Conservation (phyloP, 2,329 filamentous ascomycete species). For the Daldinia sp. region DNA sequence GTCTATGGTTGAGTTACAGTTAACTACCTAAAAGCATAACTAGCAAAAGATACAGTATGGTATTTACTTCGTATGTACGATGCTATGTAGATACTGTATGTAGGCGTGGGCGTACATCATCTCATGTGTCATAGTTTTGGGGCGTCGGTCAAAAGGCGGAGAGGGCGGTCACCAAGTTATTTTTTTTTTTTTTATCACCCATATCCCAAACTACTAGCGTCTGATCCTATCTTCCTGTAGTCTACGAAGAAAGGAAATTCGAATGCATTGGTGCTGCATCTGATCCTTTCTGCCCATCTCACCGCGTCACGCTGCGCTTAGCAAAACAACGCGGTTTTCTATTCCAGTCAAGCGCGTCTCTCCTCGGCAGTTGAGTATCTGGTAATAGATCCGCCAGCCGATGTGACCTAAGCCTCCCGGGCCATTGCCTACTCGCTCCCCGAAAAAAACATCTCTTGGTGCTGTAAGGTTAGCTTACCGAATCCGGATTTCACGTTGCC, state of each 20-base stretch:
- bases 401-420: slow-evolving; percentile 33
- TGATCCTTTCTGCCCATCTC: slow-evolving; percentile 7
- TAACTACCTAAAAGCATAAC: slow-evolving; percentile 2
- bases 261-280: background rate
- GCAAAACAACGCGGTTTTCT: slow-evolving; percentile 27
- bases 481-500: slow-evolving; percentile 30
- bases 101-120: slow-evolving; percentile 7
- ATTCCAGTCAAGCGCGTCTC: slow-evolving; percentile 29
- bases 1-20: slow-evolving; percentile 14
- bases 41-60: slow-evolving; percentile 8
- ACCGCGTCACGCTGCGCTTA: slow-evolving; percentile 27
- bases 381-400: slow-evolving; percentile 26
- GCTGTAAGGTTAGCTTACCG: slow-evolving; percentile 24
- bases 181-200: background rate
- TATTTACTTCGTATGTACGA: background rate
- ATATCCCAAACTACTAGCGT: background rate
- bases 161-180: slow-evolving; percentile 2
- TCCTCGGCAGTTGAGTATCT: slow-evolving; percentile 34
- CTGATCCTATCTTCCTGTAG: slow-evolving; percentile 2
- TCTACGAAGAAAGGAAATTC: slow-evolving; percentile 6
- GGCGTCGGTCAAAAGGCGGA: slow-evolving; percentile 15
- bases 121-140: slow-evolving; percentile 9
- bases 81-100: slow-evolving; percentile 2
- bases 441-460: slow-evolving; percentile 19
- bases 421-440: slow-evolving; percentile 6